Evolutionary conservation across 108 stramenopile species (phyloP).

Genomic region (Nitzschia sp.): DNA sequence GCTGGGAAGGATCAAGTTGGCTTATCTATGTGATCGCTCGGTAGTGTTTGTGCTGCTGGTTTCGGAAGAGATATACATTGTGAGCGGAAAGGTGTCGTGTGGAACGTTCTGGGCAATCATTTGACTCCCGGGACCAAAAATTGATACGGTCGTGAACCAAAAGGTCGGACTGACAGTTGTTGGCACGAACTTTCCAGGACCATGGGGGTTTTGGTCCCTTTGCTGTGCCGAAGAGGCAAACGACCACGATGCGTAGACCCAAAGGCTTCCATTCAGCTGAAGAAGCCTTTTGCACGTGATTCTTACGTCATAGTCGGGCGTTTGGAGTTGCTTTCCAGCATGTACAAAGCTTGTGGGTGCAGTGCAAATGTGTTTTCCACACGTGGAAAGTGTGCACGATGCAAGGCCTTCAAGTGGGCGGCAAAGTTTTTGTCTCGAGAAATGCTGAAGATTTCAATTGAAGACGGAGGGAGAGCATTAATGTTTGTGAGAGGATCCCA

Average conservation of each 20-base stretch:
- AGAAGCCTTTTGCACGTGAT: not conserved
- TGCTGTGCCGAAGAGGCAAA: not conserved
- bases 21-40: no score
- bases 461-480: not conserved
- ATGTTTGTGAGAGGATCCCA: constrained; percentile 1
- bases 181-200: not conserved
- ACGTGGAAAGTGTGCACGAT: not conserved
- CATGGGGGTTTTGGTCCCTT: not conserved
- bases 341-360: constrained; percentile 8
- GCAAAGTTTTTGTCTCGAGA: constrained; percentile 7
- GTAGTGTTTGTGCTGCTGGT: no score
- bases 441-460: constrained; percentile 1
- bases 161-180: no score
- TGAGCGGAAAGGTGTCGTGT: no score
- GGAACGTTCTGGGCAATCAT: no score
- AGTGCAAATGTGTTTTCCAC: constrained; percentile 1
- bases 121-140: no score
- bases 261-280: not conserved
- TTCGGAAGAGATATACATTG: no score
- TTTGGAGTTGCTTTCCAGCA: constrained; percentile 9
- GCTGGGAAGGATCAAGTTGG: no score
- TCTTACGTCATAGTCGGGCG: not conserved
- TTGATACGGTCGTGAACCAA: no score
- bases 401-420: not conserved
- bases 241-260: not conserved